Evolutionary conservation across 495 filamentous ascomycete species (phyloP), one percentile per base, ranked within the genome.

Genomic region (Lepraria neglecta): DNA sequence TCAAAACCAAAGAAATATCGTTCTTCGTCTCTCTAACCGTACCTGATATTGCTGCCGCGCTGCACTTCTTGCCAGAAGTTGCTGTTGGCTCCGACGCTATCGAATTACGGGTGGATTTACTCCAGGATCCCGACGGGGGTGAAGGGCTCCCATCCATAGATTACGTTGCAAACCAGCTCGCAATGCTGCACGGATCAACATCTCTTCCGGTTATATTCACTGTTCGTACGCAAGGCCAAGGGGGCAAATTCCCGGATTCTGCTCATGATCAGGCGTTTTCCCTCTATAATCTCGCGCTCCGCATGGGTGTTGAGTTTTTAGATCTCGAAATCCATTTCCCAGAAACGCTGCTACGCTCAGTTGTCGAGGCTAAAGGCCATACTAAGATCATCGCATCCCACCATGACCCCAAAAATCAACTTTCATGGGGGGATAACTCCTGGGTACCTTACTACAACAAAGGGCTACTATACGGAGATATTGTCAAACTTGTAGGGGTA

Each of bases 11-110:
- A 74, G 73, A 81, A 61, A 84, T 87, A 59, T 90, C 88, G 21
- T 97, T 95, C 78, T 99, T 99, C 68, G 87, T 97, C 51, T 92
- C 91, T 30, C 74, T 97, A 56, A 96, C 94, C 0, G 73, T 91
- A 45, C 90, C 92, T 15, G 79, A 88, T 69, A 76, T 98, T 17
- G 75, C 80, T 6, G 73, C 79, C 3, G 80, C 82, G 10, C 69
- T 84, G 12, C 79, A 87, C 40, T 75, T 84, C 53, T 76, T 97
- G 53, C 81, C 83, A n/a, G 76, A 82, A 63, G 86, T 88, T 31
- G 85, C 84, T 19, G 83, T 95, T 52, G 95, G 94, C 11, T 88
- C 88, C 14, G 94, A 99, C 73, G 95, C 95, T 17, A 87, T 97
- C 9, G 94, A 99, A 74, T 69, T 97, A 58, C 84, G 94, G 5